Base-by-base conservation (phyloP, 2,329 filamentous ascomycete species). In the Aspergillus luchuensis region DNA sequence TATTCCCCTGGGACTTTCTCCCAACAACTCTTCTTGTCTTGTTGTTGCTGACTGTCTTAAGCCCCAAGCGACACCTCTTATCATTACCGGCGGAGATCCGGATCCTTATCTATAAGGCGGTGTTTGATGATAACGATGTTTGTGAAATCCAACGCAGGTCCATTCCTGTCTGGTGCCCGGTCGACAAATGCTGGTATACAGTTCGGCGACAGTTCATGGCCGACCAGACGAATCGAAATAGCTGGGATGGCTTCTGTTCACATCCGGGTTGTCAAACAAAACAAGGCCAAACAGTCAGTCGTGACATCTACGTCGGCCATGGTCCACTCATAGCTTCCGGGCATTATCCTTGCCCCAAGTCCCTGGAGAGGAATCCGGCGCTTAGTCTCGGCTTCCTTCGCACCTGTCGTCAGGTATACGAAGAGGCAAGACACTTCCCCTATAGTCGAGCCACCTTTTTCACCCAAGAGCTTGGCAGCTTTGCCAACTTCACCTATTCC, bases 21-120 rank as follows among this genome's bases (percentile, higher is more conserved):
- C 19, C 5, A 45, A 21, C 19, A 45, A 11, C 8, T 3, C 4
- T 13, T 23, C 4, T 45, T 15, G 6, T 36, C 10, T 5, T 36
- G 33, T 36, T 5, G 33, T 36, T 15, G 7, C 41, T 45, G 10
- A 45, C 41, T 33, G 25, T 23, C 10, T 17, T 4, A n/a, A 23
- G 25, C 25, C 47, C 45, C 23, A 49, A 45, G 19, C 21, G 39
- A 17, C 38, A 55, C 41, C 38, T 55, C 41, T 41, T 55, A 41
- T 43, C 41, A 5, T 41, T 55, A 25, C 52, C 52, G 25, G 38
- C 52, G n/a, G 52, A 55, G 38, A 55, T 55, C 38, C 52, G 52
- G 17, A n/a, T 55, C 19, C 52, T 55, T 5, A 55, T 55, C 17
- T 55, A 55, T n/a, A 45, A 43, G 17, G 38, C 38, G 17, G 38